Percentiles rank a stretch among this genome's conserved stretches.
These are phyloP conservation scores for Petrea volubilis DNA, from an alignment of 257 asterid species.

Conservation along the genomic window DNA sequence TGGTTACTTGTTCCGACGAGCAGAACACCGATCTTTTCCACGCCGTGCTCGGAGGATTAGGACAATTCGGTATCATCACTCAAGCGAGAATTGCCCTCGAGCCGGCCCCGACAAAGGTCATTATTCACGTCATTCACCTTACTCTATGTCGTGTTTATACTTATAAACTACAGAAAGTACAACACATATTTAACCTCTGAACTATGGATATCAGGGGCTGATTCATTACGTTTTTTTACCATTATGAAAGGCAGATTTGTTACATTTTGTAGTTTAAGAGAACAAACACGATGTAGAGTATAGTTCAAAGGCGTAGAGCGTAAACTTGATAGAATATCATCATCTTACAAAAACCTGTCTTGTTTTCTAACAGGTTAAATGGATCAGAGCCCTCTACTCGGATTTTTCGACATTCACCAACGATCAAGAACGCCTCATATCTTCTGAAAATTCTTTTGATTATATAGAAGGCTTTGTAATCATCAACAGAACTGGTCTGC, in stretches of 20 bases:
- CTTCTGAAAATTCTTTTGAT: conserved; percentile 55
- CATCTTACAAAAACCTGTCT: neutral
- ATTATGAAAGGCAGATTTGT: too few species aligned
- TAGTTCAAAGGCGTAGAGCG: too few species aligned
- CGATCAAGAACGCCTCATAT: conserved; percentile 75
- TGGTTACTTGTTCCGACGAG: conserved; percentile 63
- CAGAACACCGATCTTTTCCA: conserved; percentile 66
- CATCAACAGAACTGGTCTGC: conserved; percentile 62
- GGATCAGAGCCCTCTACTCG: conserved; percentile 81
- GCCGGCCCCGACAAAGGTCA: conserved; percentile 67
- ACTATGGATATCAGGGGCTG: too few species aligned
- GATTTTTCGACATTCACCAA: conserved; percentile 59
- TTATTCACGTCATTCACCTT: neutral
- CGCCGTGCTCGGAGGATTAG: conserved; percentile 85
- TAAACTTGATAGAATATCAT: neutral
- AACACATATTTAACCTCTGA: too few species aligned
- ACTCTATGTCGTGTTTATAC: too few species aligned
- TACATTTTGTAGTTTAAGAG: too few species aligned
- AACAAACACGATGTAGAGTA: too few species aligned
- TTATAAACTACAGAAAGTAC: too few species aligned
- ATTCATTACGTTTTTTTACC: too few species aligned
- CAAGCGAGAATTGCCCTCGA: conserved; percentile 77
- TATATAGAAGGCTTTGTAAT: conserved; percentile 80
- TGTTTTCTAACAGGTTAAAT: conserved; percentile 59
- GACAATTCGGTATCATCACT: conserved; percentile 85